These are phyloP conservation scores for Scheffersomyces lignicola DNA, from an alignment of 1,139 yeast genomes.

Conservation along the genomic window DNA sequence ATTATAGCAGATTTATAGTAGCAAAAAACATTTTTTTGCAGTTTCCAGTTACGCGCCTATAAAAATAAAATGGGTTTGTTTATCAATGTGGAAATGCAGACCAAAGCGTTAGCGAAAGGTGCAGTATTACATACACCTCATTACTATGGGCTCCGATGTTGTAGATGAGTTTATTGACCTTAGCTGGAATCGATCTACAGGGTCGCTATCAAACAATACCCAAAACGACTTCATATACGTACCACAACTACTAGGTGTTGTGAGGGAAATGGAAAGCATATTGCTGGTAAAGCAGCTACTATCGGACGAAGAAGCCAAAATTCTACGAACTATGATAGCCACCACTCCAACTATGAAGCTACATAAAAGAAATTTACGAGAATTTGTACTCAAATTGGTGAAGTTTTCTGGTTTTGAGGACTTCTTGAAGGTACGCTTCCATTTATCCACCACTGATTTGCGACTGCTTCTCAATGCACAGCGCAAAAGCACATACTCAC, in stretches of 20 bases:
- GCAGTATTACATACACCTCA: no score
- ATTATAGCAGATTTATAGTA: no score
- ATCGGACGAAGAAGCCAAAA: constrained; percentile 23
- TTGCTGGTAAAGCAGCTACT: constrained; percentile 23
- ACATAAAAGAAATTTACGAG: constrained; percentile 25
- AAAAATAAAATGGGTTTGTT: no score
- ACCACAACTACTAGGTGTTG: constrained; percentile 25
- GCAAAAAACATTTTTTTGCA: no score
- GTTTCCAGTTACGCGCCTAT: no score
- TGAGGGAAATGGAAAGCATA: constrained; percentile 27
- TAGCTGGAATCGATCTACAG: constrained; percentile 26
- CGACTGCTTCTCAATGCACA: constrained; percentile 4
- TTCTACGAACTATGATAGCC: constrained; percentile 26
- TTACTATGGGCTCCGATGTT: no score
- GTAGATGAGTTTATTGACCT: constrained; percentile 22
- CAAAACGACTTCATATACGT: constrained; percentile 23
- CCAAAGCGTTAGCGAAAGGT: no score
- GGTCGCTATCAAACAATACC: constrained; percentile 12
- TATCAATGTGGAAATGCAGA: no score
- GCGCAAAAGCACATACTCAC: background rate
- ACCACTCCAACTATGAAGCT: constrained; percentile 30
- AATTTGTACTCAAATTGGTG: constrained; percentile 31
- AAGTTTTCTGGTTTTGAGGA: constrained; percentile 20
- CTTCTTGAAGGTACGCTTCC: constrained; percentile 26
- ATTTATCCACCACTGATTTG: constrained; percentile 17